Evolutionary conservation across 1,139 yeast genomes (phyloP).

Genomic region (Sugiyamaella neomexicana): DNA sequence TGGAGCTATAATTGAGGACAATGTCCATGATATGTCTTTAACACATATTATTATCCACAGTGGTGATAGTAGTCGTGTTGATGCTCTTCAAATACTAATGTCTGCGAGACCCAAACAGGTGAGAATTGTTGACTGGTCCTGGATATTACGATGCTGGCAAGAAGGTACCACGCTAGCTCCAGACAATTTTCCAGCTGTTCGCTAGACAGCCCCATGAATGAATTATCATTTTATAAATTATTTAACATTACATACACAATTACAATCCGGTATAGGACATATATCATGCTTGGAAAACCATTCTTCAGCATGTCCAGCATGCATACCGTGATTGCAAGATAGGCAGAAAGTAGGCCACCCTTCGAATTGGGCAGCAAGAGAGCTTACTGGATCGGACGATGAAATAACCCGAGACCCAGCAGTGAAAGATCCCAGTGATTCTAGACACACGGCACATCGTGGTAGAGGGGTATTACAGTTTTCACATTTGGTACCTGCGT

Average conservation of each 20-base stretch:
- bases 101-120: conserved; percentile 17
- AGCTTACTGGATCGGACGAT: conserved; percentile 9
- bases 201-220: neutral
- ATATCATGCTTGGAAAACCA: conserved; percentile 88
- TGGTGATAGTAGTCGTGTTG: conserved; percentile 16
- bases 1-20: conserved; percentile 20
- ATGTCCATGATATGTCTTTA: conserved; percentile 15
- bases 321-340: conserved; percentile 90
- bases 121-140: conserved; percentile 30
- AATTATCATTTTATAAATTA: conserved; percentile 8
- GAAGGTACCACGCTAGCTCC: conserved; percentile 30
- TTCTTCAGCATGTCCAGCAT: conserved; percentile 91
- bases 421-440: conserved; percentile 65
- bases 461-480: conserved; percentile 91
- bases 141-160: conserved; percentile 36
- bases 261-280: conserved; percentile 94
- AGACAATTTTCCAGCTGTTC: conserved; percentile 14
- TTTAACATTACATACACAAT: conserved; percentile 64
- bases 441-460: conserved; percentile 82
- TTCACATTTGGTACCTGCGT: conserved; percentile 51
- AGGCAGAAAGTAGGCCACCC: conserved; percentile 85
- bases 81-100: conserved; percentile 15
- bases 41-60: conserved; percentile 18
- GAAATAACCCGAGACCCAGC: conserved; percentile 38
- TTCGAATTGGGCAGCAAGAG: conserved; percentile 33